Evolutionary conservation across 2,329 filamentous ascomycete genomes (phyloP), one percentile per base, ranked within the genome.

Genomic region (Lecanoromycetidae sp.): DNA sequence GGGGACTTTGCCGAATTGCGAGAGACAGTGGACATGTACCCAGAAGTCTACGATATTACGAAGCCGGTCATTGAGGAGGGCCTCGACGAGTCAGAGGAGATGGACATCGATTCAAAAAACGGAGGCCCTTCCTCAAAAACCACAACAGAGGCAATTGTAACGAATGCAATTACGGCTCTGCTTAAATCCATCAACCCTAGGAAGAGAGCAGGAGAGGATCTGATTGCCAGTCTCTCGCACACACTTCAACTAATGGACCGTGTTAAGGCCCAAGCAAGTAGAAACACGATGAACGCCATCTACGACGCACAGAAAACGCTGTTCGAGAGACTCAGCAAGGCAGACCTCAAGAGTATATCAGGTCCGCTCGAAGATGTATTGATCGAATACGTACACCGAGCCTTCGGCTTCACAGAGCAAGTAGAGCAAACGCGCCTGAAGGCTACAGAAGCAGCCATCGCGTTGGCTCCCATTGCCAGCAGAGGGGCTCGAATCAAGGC

Each of bases 1-100:
- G 87, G 84, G 58, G 72, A 78, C 46, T 84, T 90, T 57, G 76
- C 79, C n/a, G 74, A 75, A 30, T 76, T 75, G 12, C 73, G 83
- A 38, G 71, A 74, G 20, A 82, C 88, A 57, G 59, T 86, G 13
- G 77, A 87, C 55, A 69, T 94, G 63, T 77, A 84, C 56, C 66
- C 73, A 4, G 77, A 84, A 22, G 79, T 84, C 4, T 69, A 76
- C 3, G 70, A 70, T 5, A 75, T 94, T 43, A 76, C 84, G 10
- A 68, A 66, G 23, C 74, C 77, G 1, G 66, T 80, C 37, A 62
- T 93, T 27, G 76, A 80, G 35, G 74, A 79, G 23, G 56, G 75
- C 4, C 64, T 61, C 6, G 71, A 73, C 26, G 55, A 59, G 15
- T 61, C 65, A 29, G 76, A 76, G 37, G 77, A 82, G 52, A 87